Evolutionary conservation across 768 basidiomycete genomes (phyloP).

Genomic region (Calocybe gangraenosa): DNA sequence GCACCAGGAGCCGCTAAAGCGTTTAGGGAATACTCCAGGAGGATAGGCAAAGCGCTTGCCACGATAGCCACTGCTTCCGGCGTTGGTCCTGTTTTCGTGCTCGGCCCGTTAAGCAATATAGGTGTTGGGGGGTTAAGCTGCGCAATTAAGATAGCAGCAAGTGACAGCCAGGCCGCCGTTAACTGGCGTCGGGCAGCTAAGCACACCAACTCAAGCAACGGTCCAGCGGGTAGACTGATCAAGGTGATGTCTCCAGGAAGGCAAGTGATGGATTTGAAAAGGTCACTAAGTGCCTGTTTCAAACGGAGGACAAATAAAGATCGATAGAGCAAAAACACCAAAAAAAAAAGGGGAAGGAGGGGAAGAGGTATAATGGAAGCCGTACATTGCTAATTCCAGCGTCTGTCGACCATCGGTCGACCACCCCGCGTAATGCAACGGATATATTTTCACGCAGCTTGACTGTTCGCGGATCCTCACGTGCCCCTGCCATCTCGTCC

Average conservation of each 20-base stretch:
- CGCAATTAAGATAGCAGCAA: conserved; percentile 75
- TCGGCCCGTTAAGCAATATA: conserved; percentile 21
- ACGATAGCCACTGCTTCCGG: conserved; percentile 57
- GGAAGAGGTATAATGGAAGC: conserved; percentile 14
- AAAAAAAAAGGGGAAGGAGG: background rate
- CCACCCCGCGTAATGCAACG: conserved; percentile 49
- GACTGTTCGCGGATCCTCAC: conserved; percentile 60
- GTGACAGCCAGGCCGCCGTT: conserved; percentile 80
- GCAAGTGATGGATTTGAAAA: conserved; percentile 83
- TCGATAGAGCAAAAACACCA: background rate
- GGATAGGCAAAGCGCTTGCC: conserved; percentile 45
- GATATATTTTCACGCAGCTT: conserved; percentile 68
- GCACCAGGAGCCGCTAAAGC: conserved; percentile 52
- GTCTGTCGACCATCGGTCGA: conserved; percentile 79
- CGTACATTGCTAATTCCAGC: conserved; percentile 73
- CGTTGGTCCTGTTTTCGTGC: conserved; percentile 46
- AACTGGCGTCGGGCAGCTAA: conserved; percentile 65
- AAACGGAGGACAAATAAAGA: background rate
- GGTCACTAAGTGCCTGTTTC: conserved; percentile 67
- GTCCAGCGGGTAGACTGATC: conserved; percentile 76
- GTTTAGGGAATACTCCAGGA: conserved; percentile 56
- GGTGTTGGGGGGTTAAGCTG: conserved; percentile 75
- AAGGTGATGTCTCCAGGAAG: conserved; percentile 75
- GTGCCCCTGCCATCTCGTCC: conserved; percentile 52
- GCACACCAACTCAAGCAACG: conserved; percentile 77